phyloP scores from a whole-genome alignment of 2,329 filamentous ascomycete genomes.

The Trichocomaceae sp. region DNA sequence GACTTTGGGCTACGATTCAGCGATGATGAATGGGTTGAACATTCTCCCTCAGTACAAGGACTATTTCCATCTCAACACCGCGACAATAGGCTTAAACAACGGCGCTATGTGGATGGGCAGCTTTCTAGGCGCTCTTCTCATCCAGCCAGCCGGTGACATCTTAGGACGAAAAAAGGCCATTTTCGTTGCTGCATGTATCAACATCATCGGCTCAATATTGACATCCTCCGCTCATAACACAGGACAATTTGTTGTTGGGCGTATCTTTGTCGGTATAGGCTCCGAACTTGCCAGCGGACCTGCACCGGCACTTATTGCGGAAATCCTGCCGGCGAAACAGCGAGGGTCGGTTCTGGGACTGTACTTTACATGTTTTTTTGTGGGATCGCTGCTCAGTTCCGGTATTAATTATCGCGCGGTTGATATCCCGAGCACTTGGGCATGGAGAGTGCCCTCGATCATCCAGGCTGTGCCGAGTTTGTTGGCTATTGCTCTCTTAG shows the following conservation, averaged over 20 bases:
- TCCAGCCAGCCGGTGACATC: background rate
- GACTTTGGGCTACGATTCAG: background rate
- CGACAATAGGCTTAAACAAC: background rate
- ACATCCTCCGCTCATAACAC: background rate
- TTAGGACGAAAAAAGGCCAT: slow-evolving; percentile 1
- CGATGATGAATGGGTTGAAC: background rate
- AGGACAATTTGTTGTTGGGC: background rate
- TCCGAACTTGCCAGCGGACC: background rate
- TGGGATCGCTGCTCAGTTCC: background rate
- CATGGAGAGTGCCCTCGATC: slow-evolving; percentile 21
- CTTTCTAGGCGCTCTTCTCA: background rate
- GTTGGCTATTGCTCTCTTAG: slow-evolving; percentile 4
- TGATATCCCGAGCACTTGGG: slow-evolving; percentile 17
- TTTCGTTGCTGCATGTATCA: background rate
- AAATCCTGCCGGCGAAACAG: background rate
- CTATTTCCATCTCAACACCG: slow-evolving; percentile 1
- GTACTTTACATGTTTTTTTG: background rate
- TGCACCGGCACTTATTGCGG: background rate
- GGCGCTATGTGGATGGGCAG: background rate
- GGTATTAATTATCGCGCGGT: background rate
- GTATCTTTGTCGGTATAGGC: background rate
- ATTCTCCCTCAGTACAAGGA: background rate
- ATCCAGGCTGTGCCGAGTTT: slow-evolving; percentile 10
- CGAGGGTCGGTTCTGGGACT: background rate
- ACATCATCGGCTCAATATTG: background rate